Base-by-base conservation (phyloP, 257 asterid species). In the Solanum dulcamara region DNA sequence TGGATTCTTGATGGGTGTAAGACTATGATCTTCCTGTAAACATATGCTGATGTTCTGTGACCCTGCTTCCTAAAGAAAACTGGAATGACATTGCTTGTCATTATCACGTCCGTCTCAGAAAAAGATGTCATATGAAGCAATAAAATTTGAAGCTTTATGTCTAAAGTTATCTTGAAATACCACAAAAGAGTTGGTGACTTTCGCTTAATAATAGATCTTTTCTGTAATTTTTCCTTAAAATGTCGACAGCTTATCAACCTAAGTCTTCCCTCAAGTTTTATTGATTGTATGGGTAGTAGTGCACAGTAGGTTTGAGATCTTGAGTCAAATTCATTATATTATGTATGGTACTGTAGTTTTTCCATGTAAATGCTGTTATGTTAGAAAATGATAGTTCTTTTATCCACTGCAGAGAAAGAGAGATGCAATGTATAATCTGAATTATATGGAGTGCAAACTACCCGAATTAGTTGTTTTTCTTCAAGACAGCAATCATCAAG, bases 381-480 rank as follows among this genome's bases (percentile, higher is more conserved):
- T 0, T 26, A 1, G 60, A 44, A 44, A 26, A 77, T 28, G 42
- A 48, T 15, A 48, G 4, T 77, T 48, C 44, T 6, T 48, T 46
- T 48, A 77, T 77, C 3, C 18, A 30, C 83, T 46, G 83, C 83
- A 77, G 64, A 48, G 20, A 79, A 79, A 48, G 30, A 14, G 8
- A 35, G 64, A 28, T 48, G 64, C 42, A 48, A 48, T 17, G 33
- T 83, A 42, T 66, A 75, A 11, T 46, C 51, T 82, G 33, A 82
- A 40, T 22, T 66, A 28, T 64, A 85, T 83, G 81, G 86, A 85
- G 67, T 74, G 71, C 62, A 84, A 40, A 62, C 14, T 75, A 37
- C 62, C 70, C 15, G 88, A 75, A 42, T 68, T 74, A 48, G 88
- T 88, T 30, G 85, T 83, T 50, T 30, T 83, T 40, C 57, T 88